Percentiles rank a stretch among this genome's conserved stretches.
These are phyloP conservation scores for Ophiocordyceps australis DNA, from an alignment of 2,329 filamentous ascomycete species.

Conservation along the genomic window DNA sequence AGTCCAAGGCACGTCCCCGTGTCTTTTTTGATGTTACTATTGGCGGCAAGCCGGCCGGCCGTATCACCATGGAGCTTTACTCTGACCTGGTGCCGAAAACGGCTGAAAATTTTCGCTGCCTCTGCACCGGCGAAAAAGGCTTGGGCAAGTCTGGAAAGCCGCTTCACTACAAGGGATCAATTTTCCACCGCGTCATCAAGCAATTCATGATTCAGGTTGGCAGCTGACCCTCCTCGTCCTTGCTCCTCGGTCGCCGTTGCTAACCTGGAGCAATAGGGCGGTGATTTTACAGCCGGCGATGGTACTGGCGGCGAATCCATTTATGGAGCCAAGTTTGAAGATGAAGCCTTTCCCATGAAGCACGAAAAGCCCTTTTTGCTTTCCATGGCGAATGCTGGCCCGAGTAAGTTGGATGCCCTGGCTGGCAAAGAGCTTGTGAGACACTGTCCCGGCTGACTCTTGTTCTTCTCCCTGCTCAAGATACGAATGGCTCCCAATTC, in stretches of 20 bases:
- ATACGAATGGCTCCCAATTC: slow-evolving; percentile 95
- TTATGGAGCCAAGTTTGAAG: slow-evolving; percentile 92
- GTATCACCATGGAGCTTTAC: slow-evolving; percentile 75
- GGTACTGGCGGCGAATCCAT: slow-evolving; percentile 94
- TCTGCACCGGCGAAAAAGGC: slow-evolving; percentile 93
- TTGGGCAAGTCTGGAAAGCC: slow-evolving; percentile 63
- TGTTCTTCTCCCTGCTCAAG: slow-evolving; percentile 16
- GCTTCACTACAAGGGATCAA: slow-evolving; percentile 82
- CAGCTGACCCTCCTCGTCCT: background rate
- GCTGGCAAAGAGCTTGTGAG: no score
- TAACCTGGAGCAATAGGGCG: slow-evolving; percentile 42
- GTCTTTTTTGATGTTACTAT: slow-evolving; percentile 92
- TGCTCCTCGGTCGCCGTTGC: background rate
- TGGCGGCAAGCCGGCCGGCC: slow-evolving; percentile 53
- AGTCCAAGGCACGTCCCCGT: slow-evolving; percentile 41
- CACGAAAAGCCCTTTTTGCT: slow-evolving; percentile 87
- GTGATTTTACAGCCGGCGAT: slow-evolving; percentile 89
- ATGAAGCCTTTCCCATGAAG: slow-evolving; percentile 87
- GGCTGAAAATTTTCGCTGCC: slow-evolving; percentile 84
- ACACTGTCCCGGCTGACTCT: background rate
- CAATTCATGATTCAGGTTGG: slow-evolving; percentile 80
- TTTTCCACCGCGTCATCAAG: slow-evolving; percentile 95
- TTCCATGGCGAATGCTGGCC: slow-evolving; percentile 95
- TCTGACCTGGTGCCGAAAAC: slow-evolving; percentile 74
- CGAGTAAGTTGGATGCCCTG: slow-evolving; percentile 52